These are phyloP conservation scores for Chiua virens DNA, from an alignment of 768 basidiomycete genomes.

Conservation along the genomic window DNA sequence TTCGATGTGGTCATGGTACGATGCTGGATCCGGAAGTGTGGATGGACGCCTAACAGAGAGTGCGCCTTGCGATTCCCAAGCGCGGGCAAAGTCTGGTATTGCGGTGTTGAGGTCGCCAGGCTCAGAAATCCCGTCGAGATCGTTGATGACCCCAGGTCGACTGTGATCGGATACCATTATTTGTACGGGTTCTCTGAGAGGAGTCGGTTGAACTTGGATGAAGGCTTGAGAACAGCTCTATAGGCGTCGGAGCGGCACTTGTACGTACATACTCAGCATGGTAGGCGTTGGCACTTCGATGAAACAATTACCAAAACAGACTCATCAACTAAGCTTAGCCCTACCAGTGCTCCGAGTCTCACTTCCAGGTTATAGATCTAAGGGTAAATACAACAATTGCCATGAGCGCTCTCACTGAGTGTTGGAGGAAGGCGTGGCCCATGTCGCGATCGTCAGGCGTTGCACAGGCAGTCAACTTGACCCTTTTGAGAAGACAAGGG, in stretches of 20 bases:
- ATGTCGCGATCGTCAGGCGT: too few species aligned
- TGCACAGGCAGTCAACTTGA: too few species aligned
- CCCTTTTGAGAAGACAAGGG: too few species aligned
- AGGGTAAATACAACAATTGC: too few species aligned
- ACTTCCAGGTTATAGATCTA: too few species aligned
- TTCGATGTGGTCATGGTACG: slow-evolving; percentile 23
- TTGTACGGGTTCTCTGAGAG: background rate
- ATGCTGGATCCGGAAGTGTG: slow-evolving; percentile 9
- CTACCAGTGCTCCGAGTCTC: too few species aligned
- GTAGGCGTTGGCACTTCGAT: too few species aligned
- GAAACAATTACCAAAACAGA: background rate
- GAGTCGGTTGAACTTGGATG: background rate
- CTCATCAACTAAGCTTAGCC: too few species aligned
- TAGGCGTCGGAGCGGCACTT: too few species aligned
- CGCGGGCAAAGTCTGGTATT: slow-evolving; percentile 18
- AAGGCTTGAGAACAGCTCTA: background rate
- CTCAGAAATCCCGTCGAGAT: background rate
- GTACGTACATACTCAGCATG: too few species aligned
- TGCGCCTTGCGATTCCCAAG: slow-evolving; percentile 21
- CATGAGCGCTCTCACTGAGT: too few species aligned
- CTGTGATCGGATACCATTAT: slow-evolving; percentile 9
- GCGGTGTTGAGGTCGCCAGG: background rate
- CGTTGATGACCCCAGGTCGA: background rate
- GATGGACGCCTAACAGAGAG: slow-evolving; percentile 28
- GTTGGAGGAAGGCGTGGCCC: too few species aligned